Conservation (phyloP, 331 rosid species). For the Rhamnella rubrinervis region DNA sequence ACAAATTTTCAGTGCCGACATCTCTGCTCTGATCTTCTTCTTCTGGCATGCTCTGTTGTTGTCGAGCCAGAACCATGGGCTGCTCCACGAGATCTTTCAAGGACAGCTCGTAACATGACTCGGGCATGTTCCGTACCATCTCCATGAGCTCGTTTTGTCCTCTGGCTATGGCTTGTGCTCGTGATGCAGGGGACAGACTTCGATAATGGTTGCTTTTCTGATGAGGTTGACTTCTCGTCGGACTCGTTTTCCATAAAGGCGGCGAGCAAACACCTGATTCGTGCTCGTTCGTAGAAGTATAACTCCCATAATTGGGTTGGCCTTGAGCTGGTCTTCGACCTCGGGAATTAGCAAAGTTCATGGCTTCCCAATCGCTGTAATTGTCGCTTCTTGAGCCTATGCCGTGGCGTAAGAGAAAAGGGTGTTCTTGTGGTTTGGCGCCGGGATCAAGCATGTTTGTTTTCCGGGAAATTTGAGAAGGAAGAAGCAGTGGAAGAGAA, state of each 20-base stretch:
- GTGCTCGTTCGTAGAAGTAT: background rate
- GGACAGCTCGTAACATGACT: slow-evolving; percentile 73
- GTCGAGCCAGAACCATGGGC: slow-evolving; percentile 18
- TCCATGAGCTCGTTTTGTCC: slow-evolving; percentile 91
- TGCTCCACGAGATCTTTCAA: slow-evolving; percentile 76
- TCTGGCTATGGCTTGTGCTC: slow-evolving; percentile 58
- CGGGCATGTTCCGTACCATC: slow-evolving; percentile 78
- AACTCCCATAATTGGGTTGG: slow-evolving; percentile 8
- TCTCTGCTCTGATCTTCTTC: background rate
- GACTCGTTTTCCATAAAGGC: slow-evolving; percentile 48
- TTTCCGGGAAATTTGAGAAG: slow-evolving; percentile 1
- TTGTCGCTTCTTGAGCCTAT: slow-evolving; percentile 3
- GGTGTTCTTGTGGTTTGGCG: slow-evolving; percentile 24
- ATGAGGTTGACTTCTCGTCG: slow-evolving; percentile 38
- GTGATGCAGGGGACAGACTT: slow-evolving; percentile 59
- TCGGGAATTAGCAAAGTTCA: slow-evolving; percentile 30
- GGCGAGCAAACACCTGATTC: slow-evolving; percentile 57
- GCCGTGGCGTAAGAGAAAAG: slow-evolving; percentile 25
- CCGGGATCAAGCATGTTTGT: slow-evolving; percentile 46
- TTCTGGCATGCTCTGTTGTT: no score
- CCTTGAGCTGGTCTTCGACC: slow-evolving; percentile 32
- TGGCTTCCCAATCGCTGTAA: slow-evolving; percentile 27
- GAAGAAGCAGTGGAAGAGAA: slow-evolving; percentile 5
- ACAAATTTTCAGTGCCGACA: background rate
- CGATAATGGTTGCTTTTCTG: slow-evolving; percentile 31